Conservation (phyloP, 495 filamentous ascomycete genomes). For the Monascus purpureus region DNA sequence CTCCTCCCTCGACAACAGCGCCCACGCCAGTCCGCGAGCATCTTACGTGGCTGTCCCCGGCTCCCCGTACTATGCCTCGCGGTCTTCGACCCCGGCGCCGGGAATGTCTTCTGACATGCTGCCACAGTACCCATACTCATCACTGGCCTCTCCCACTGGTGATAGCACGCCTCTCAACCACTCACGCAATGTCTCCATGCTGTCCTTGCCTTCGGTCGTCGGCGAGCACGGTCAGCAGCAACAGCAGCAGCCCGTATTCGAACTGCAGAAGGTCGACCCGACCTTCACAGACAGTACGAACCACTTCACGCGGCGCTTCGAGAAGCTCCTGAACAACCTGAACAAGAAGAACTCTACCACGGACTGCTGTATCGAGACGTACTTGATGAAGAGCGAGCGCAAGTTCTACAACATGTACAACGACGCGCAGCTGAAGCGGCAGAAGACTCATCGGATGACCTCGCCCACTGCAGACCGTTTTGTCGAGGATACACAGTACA, state of each 20-base stretch:
- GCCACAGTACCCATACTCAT: too few relatives aligned
- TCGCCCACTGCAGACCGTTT: conserved; percentile 22
- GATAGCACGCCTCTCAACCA: too few relatives aligned
- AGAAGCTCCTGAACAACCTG: conserved; percentile 43
- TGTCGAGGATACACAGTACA: conserved; percentile 22
- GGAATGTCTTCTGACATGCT: too few relatives aligned
- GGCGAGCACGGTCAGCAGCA: too few relatives aligned
- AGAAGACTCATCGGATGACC: conserved; percentile 18
- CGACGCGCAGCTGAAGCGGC: conserved; percentile 40
- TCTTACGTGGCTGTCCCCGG: too few relatives aligned
- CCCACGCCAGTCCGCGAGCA: too few relatives aligned
- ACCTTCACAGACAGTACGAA: conserved; percentile 58
- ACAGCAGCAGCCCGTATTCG: conserved; percentile 48
- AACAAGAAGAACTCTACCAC: conserved; percentile 41
- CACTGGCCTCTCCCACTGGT: too few relatives aligned
- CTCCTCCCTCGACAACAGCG: too few relatives aligned
- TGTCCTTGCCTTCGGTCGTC: conserved; percentile 40
- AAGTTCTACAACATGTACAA: conserved; percentile 53
- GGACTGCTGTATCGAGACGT: conserved; percentile 56
- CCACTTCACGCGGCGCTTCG: conserved; percentile 45
- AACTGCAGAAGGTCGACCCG: conserved; percentile 54
- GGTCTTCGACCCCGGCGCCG: too few relatives aligned
- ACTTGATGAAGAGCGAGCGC: conserved; percentile 54
- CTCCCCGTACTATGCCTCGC: too few relatives aligned
- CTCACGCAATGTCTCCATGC: conserved; percentile 32